Percentiles rank a stretch among this genome's conserved stretches.
Conservation (phyloP, 129 eudicot genomes). For the Artemisia argyi region DNA sequence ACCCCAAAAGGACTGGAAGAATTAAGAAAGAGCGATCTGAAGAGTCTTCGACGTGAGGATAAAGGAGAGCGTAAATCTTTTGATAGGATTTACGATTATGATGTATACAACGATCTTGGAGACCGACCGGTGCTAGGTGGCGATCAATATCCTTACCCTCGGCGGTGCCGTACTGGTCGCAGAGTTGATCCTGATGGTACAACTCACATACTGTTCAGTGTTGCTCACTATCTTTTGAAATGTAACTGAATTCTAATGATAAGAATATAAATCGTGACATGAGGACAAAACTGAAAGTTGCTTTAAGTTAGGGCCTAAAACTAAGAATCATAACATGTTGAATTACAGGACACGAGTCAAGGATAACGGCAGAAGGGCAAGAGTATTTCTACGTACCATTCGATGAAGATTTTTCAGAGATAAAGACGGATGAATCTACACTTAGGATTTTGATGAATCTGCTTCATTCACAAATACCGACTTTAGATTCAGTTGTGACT, state of each 20-base stretch:
- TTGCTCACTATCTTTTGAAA: not conserved
- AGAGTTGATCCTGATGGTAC: conserved; percentile 45
- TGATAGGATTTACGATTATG: conserved; percentile 67
- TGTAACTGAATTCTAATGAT: too few relatives aligned
- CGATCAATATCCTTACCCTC: conserved; percentile 45
- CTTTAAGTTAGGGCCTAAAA: not conserved
- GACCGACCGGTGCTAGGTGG: conserved; percentile 60
- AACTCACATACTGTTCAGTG: not conserved
- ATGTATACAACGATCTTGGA: conserved; percentile 64
- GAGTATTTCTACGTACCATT: conserved; percentile 49
- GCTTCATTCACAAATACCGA: too few relatives aligned
- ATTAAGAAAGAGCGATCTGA: conserved; percentile 43
- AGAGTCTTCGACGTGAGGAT: conserved; percentile 45
- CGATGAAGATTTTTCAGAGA: conserved; percentile 63
- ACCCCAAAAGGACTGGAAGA: conserved; percentile 49
- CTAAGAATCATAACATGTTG: not conserved
- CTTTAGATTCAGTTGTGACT: too few relatives aligned
- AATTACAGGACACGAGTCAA: not conserved
- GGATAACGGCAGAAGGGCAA: conserved; percentile 6
- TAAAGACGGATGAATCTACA: conserved; percentile 18
- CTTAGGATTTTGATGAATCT: too few relatives aligned
- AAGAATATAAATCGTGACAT: too few relatives aligned
- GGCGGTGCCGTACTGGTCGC: conserved; percentile 67
- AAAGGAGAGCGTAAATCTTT: conserved; percentile 37
- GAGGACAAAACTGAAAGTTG: not conserved